Evolutionary conservation across 2,329 filamentous ascomycete species (phyloP), one percentile per base, ranked within the genome.

Genomic region (Immersiporthe knoxdaviesiana): DNA sequence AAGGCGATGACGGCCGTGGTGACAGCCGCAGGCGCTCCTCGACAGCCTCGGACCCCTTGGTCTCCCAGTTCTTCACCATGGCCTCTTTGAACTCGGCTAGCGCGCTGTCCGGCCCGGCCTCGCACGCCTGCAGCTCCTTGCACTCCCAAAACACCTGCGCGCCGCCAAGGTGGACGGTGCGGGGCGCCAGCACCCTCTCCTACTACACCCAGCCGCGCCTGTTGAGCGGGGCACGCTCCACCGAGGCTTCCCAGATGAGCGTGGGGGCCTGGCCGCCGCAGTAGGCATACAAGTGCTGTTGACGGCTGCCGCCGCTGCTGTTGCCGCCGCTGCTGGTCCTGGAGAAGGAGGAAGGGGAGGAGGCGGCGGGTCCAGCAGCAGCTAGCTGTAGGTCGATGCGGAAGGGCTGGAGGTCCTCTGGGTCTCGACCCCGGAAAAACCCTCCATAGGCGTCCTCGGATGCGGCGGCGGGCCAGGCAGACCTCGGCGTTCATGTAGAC

Each of bases 141-240:
- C 66, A 67, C 8, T 67, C 66, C 66, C 66, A 67, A 21, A 50
- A 27, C 3, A 67, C 44, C 50, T 67, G 27, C 16, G 63, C 24
- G 16, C 44, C 30, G 50, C 54, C 60, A 12, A 67, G 63, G 59
- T 67, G 35, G 16, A 67, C 37, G 32, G 59, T 56, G 18, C 66
- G 66, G 7, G 14, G 66, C n/a, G 66, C 59, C 2, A 67, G 47
- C 0, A 47, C 39, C n/a, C 66, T 39, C 59, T 67, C 66, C 47
- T 67, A 59, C 11, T 54, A 24, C 37, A 63, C 47, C 66, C 66
- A 67, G 47, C 66, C 66, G 12, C 66, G 66, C 10, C 61, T 35
- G 12, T 65, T 39, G 5, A 59, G 63, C 16, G 63, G 27, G 12
- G 60, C 67, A 16, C 63, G 52, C 18, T 58, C 64, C 5, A 60